These are phyloP conservation scores for Aegilops longissima DNA, from an alignment of 176 grass and related monocot species.

Conservation along the genomic window DNA sequence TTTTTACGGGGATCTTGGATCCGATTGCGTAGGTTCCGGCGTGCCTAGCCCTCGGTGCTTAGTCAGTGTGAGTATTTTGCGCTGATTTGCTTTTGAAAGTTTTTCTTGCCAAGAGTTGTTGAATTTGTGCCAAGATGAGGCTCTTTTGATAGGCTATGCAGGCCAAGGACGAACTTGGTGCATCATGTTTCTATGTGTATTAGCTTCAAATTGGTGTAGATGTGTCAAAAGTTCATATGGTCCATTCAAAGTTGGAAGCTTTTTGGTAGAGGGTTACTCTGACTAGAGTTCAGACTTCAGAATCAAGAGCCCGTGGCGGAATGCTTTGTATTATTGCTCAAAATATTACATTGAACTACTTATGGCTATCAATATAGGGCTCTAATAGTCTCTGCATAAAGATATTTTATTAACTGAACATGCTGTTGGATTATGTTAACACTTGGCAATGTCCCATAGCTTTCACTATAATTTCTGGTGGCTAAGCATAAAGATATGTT, in stretches of 20 bases:
- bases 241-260: background rate
- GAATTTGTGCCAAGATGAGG: background rate
- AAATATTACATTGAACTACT: background rate
- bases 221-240: background rate
- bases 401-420: too few species aligned
- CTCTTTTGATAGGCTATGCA: background rate
- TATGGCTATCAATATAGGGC: background rate
- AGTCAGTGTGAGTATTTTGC: background rate
- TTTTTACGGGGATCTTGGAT: constrained; percentile 30
- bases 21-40: constrained; percentile 8
- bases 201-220: background rate
- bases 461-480: background rate
- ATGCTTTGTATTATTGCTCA: background rate
- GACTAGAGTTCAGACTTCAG: background rate
- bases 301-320: background rate
- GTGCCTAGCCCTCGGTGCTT: background rate
- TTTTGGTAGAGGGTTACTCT: background rate
- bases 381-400: background rate
- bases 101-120: background rate
- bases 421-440: background rate
- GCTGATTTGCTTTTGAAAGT: background rate
- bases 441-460: background rate
- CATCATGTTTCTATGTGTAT: background rate
- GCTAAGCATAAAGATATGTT: background rate
- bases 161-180: background rate